Evolutionary conservation across 2,329 filamentous ascomycete genomes (phyloP).

Genomic region (Rugonectria rugulosa): DNA sequence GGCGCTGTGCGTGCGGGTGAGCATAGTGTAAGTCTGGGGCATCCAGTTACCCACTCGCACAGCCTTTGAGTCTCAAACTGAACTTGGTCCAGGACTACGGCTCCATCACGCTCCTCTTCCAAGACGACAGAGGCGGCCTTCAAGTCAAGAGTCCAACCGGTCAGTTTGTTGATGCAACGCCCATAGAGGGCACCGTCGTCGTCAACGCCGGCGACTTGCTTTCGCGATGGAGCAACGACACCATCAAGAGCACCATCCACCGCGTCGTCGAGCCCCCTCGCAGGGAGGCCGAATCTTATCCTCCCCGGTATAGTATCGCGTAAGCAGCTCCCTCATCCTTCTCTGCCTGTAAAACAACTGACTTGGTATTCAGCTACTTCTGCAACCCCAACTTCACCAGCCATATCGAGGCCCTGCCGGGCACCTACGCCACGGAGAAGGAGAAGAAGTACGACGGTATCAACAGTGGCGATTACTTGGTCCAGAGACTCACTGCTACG

Average conservation of each 20-base stretch:
- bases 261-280: constrained; percentile 86
- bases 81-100: constrained; percentile 57
- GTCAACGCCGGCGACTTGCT: constrained; percentile 90
- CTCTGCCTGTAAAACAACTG: neutral
- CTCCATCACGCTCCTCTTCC: constrained; percentile 68
- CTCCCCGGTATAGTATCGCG: constrained; percentile 84
- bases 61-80: neutral
- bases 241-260: constrained; percentile 89
- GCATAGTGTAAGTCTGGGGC: constrained; percentile 63
- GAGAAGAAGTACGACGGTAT: constrained; percentile 83
- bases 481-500: constrained; percentile 79
- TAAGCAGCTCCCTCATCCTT: constrained; percentile 51
- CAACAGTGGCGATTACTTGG: constrained; percentile 81
- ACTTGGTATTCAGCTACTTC: constrained; percentile 69
- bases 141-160: constrained; percentile 75
- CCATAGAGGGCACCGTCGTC: constrained; percentile 82
- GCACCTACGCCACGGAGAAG: constrained; percentile 69
- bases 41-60: neutral
- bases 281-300: constrained; percentile 65
- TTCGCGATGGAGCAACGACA: constrained; percentile 89
- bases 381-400: constrained; percentile 85
- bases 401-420: constrained; percentile 81
- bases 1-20: constrained; percentile 79
- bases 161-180: constrained; percentile 81
- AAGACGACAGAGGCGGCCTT: constrained; percentile 63